Conservation (phyloP, 2,329 filamentous ascomycete genomes). For the Ceratocystiopsis minuta region DNA sequence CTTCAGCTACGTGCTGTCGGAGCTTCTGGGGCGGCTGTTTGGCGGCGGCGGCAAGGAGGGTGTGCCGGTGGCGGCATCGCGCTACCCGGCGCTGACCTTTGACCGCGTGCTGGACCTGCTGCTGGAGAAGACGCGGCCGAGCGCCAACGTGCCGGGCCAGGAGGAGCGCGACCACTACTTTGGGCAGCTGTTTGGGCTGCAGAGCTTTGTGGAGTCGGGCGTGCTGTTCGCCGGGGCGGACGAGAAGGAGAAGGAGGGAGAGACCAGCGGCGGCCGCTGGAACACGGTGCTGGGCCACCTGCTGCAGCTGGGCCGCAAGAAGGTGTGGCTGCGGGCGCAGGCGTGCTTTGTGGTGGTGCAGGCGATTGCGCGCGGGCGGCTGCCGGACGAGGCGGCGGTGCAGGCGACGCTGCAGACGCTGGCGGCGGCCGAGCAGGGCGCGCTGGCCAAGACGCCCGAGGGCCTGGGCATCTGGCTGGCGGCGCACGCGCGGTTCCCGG, state of each 20-base stretch:
- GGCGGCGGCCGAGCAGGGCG: slow-evolving; percentile 23
- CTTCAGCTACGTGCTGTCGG: slow-evolving; percentile 75
- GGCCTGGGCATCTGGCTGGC: slow-evolving; percentile 79
- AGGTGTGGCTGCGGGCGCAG: slow-evolving; percentile 77
- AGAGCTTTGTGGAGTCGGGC: slow-evolving; percentile 66
- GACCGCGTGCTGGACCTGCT: slow-evolving; percentile 34
- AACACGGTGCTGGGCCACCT: slow-evolving; percentile 52
- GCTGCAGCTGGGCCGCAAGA: slow-evolving; percentile 57
- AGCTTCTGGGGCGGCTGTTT: slow-evolving; percentile 57
- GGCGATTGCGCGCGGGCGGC: slow-evolving; percentile 38
- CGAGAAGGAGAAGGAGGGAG: no score
- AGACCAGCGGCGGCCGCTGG: slow-evolving; percentile 30
- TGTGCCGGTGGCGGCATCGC: slow-evolving; percentile 11
- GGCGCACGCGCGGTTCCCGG: slow-evolving; percentile 44
- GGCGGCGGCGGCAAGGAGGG: slow-evolving; percentile 20
- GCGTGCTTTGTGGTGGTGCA: slow-evolving; percentile 70
- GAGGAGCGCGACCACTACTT: slow-evolving; percentile 76
- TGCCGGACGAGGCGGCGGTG: slow-evolving; percentile 38
- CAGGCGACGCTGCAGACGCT: slow-evolving; percentile 41
- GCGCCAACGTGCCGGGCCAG: slow-evolving; percentile 40
- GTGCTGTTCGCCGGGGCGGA: slow-evolving; percentile 37
- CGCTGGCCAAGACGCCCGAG: slow-evolving; percentile 61
- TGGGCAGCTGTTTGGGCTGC: slow-evolving; percentile 71
- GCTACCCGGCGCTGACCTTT: slow-evolving; percentile 36
- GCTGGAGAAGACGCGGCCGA: slow-evolving; percentile 34